Base-by-base conservation (phyloP, 2,329 filamentous ascomycete species). In the Incumbomyces lentus region DNA sequence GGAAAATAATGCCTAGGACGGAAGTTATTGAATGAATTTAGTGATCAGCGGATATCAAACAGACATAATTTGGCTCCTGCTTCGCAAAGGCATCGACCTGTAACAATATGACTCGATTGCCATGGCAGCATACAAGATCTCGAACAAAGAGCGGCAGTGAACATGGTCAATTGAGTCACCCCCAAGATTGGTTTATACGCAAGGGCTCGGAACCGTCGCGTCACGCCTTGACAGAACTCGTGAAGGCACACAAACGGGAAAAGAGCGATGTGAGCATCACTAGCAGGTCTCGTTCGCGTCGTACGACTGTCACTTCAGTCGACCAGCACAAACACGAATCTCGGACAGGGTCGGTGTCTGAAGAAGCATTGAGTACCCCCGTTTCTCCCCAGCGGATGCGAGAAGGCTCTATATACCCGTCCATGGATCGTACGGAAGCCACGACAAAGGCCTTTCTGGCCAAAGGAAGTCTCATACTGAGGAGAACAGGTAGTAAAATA, bases 401-500 rank as follows among this genome's bases (percentile, higher is more conserved):
- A 16, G 33, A 45, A 38, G 42, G 42, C n/a, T 45, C 42, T 29
- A 37, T 35, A 29, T 36, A 29, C 29, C 38, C 42, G 14, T 37
- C 18, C 6, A 16, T 17, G 4, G 52, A 54, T 12, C 50, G 52
- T 19, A 38, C 45, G 11, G 55, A 57, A 29, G 49, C 33, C 11
- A 55, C 60, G 18, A 60, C 66, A 32, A 67, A 66, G 40, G 67
- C 63, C 4, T 55, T 71, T 22, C 52, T 71, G 38, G 60, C 63
- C 22, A 66, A 67, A 39, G 65, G 68, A 4, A 69, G 67, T 50
- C 66, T 67, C n/a, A 69, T 71, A 40, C 58, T 71, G 33, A 67
- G 64, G 32, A 67, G 68, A 33, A 68, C 70, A 55, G 67, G 67
- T 14, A 70, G 67, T 51, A 70, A 69, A 54, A 63, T 69, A 49